These are phyloP conservation scores for Cercophora samala DNA, from an alignment of 495 filamentous ascomycete genomes.

Conservation along the genomic window DNA sequence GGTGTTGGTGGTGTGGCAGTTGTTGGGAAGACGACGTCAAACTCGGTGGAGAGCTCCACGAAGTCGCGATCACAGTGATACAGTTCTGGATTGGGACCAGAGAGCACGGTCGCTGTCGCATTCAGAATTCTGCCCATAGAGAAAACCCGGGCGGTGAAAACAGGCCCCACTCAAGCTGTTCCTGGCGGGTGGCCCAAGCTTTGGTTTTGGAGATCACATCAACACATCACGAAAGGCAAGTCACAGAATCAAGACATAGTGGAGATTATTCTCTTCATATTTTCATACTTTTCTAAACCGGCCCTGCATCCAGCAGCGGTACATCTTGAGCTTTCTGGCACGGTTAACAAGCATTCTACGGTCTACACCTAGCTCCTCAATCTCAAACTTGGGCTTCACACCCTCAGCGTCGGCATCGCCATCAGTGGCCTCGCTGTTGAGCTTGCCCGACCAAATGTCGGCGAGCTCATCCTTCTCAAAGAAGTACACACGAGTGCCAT, in stretches of 20 bases:
- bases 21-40: neutral
- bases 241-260: neutral
- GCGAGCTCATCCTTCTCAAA: conserved; percentile 82
- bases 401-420: conserved; percentile 23
- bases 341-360: conserved; percentile 88
- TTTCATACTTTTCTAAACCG: conserved; percentile 70
- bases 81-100: neutral
- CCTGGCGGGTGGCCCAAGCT: conserved; percentile 1
- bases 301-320: conserved; percentile 95
- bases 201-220: conserved; percentile 3
- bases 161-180: conserved; percentile 1
- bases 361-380: conserved; percentile 76
- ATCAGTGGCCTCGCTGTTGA: conserved; percentile 20
- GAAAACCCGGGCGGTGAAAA: conserved; percentile 16
- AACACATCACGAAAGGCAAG: neutral
- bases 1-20: neutral
- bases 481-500: conserved; percentile 96
- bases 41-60: neutral
- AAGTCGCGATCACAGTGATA: conserved; percentile 1
- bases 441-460: conserved; percentile 65
- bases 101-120: conserved; percentile 18
- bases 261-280: conserved; percentile 12
- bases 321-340: conserved; percentile 90
- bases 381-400: conserved; percentile 55
- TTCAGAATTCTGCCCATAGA: conserved; percentile 17